A percentile compares a stretch with the other conserved stretches of the same genome.
phyloP scores from a whole-genome alignment of 768 basidiomycete genomes.

The Polyporus arcularius region DNA sequence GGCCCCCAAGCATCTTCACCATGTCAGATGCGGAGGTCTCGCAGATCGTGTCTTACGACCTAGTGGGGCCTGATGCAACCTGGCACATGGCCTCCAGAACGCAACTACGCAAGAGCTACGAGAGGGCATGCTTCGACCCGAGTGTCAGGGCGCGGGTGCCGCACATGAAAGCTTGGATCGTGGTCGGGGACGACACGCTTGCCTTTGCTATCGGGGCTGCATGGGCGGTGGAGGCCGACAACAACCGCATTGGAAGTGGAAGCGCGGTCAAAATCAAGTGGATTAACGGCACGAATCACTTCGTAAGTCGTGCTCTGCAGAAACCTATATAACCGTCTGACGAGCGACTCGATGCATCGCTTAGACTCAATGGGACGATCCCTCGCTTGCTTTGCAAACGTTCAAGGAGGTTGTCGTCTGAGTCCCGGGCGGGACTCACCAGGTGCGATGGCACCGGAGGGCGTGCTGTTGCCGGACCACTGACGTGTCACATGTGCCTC shows the following conservation, averaged over 20 bases:
- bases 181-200: neutral
- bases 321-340: too few species aligned
- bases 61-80: neutral
- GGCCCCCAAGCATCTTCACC: neutral
- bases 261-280: constrained; percentile 18
- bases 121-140: constrained; percentile 13
- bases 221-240: constrained; percentile 25
- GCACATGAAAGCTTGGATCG: neutral
- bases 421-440: neutral
- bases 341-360: neutral
- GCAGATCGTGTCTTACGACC: neutral
- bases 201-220: neutral
- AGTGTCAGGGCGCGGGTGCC: constrained; percentile 2
- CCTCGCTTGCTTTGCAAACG: neutral
- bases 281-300: constrained; percentile 26
- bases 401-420: neutral
- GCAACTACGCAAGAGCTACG: constrained; percentile 3
- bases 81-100: neutral
- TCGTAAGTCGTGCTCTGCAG: constrained; percentile 20
- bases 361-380: constrained; percentile 3
- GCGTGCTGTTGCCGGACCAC: neutral
- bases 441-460: neutral
- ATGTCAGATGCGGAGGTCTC: neutral
- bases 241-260: constrained; percentile 10
- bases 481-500: neutral